Evolutionary conservation across 2,329 filamentous ascomycete genomes (phyloP), one percentile per base, ranked within the genome.

Genomic region (Alternaria viburni): DNA sequence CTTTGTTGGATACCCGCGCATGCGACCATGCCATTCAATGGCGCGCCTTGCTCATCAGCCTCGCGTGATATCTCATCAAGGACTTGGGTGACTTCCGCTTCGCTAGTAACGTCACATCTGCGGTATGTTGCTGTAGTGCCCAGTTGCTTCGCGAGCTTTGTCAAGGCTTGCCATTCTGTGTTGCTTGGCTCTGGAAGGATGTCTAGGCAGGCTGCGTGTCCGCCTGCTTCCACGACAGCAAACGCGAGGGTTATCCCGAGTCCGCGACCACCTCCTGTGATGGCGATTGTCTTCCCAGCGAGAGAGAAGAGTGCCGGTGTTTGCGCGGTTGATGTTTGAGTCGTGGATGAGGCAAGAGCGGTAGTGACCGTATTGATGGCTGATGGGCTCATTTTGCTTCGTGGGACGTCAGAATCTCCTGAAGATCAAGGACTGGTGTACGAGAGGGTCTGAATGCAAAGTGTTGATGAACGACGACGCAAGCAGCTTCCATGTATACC

Each of bases 201-300:
- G 62, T 86, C 84, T 12, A 86, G 72, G 64, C 83, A 85, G 7
- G 82, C 83, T 47, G 83, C 84, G 68, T 83, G 79, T 30, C 82
- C 85, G 15, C 84, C 83, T 13, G 83, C 82, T 67, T 86, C 85
- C 49, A 84, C 70, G 4, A 86, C 78, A 3, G 84, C 85, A 26
- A 78, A 77, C 5, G 85, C 82, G 13, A 87, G 79, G 17, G 81
- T 82, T 44, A 86, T 82, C 13, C 85, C 85, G 1, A 87, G 77
- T 13, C 85, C 85, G 15, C 84, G 82, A 9, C 81, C 84, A 45
- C 82, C 85, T 7, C 85, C 85, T 1, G 86, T 87, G 45, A 87
- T 84, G 36, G 79, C 81, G 23, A 83, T 76, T 0, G 83, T 85
- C 65, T 79, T 81, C 6, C 50, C 59, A 17, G 49, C 15, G 32